Evolutionary conservation across 306 rosid genomes (phyloP), one percentile per base, ranked within the genome.

Genomic region (Cucurbita argyrosperma): DNA sequence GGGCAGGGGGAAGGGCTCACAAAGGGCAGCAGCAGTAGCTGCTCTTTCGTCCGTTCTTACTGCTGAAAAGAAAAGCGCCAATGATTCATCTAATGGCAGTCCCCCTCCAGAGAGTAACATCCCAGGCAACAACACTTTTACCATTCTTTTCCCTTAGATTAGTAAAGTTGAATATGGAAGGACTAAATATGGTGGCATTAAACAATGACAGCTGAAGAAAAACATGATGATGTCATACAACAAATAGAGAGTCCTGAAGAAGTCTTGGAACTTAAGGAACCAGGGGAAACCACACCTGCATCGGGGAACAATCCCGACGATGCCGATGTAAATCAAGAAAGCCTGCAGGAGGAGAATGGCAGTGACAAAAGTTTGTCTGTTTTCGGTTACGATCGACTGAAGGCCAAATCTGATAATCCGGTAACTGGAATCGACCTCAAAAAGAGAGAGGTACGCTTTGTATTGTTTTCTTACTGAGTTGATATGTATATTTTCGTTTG

Each of bases 21-120:
- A 94, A 81, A 89, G 97, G 81, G 96, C 96, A 66, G 97, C 97
- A 43, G 99, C 99, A 61, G 99, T 95, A 53, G 99, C 99, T 78
- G 99, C 99, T 70, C 99, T 95, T 77, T 95, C 99, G 58, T 39
- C 55, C 6, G 99, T 95, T 84, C 97, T 95, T 69, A 87, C 89
- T 55, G 99, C 99, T 74, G 99, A 95, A 79, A 95, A 95, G 85
- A 87, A 78, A 80, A 84, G 72, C 81, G 65, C 92, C 64, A 84
- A 89, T 8, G 99, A 91, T 71, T 60, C 79, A 65, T 82, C 84
- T 76, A 77, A 76, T 77, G 18, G 59, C 42, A 90, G 92, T 81
- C 93, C 94, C 72, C 82, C 81, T 16, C 84, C 90, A 19, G 97
- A 88, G 78, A 77, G 81, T 39, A 81, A 77, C 43, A 39, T 78